Evolutionary conservation across 2,329 filamentous ascomycete species (phyloP), one percentile per base, ranked within the genome.

Genomic region (Talaromyces sp.): DNA sequence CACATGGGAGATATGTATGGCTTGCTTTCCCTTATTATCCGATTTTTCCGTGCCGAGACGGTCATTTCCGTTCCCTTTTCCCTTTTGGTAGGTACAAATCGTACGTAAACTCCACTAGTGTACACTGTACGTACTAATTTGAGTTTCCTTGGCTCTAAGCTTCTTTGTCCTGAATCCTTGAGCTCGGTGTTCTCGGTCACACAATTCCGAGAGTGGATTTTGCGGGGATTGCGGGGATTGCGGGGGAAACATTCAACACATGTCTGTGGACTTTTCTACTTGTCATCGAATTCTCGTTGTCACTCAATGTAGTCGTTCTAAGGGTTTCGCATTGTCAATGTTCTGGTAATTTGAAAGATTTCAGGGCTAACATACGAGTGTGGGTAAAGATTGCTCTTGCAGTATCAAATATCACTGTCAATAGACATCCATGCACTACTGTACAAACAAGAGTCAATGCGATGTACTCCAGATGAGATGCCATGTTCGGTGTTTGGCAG

Each of bases 41-140:
- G 34, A 36, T 36, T 36, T 36, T 36, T 36, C 34, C 34, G 34
- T 13, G 10, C 34, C 34, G 1, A 36, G 34, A 36, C 34, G 11
- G 34, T 13, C 34, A 36, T 36, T 36, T 36, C 4, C 10, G 34
- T 36, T 36, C 34, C 34, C 5, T 13, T 36, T 5, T 11, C 34
- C 5, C 34, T 36, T 36, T 36, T 36, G 34, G 34, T 36, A 36
- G 2, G 3, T 4, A 36, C 11, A n/a, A n/a, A 36, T 36, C 11
- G 11, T 36, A 36, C 86, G 5, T 43, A 43, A n/a, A 43, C n/a
- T 43, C 17, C 38, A 43, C 4, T 43, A 45, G 40, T 19, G 40
- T 45, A 11, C 17, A 22, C n/a, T 19, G 17, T 19, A 19, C 40
- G 6, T 19, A 19, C n/a, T 22, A 45, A 13, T 19, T 45, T 8